Evolutionary conservation across 2,329 filamentous ascomycete genomes (phyloP).

Genomic region (Mollisiaceae sp.): DNA sequence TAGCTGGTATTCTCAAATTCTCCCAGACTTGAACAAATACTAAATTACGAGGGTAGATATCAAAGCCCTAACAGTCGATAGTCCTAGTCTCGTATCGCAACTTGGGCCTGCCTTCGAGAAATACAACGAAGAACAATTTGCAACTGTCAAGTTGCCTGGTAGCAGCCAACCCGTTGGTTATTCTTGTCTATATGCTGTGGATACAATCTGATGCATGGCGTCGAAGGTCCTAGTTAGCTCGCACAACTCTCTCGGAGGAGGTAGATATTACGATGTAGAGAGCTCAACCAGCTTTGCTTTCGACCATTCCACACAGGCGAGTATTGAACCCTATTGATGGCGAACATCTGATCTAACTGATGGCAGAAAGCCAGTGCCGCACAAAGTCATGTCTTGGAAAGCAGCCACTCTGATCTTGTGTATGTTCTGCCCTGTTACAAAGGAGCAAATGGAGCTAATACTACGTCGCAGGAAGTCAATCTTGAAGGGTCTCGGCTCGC

Average conservation of each 20-base stretch:
- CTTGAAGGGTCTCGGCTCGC: slow-evolving; percentile 74
- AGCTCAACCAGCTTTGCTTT: slow-evolving; percentile 88
- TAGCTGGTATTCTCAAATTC: slow-evolving; percentile 67
- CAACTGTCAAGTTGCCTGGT: slow-evolving; percentile 86
- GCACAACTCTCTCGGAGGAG: slow-evolving; percentile 80
- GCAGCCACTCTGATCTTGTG: slow-evolving; percentile 78
- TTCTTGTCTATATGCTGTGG: background rate
- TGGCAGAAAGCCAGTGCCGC: slow-evolving; percentile 77
- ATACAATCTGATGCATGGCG: slow-evolving; percentile 27
- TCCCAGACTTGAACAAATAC: slow-evolving; percentile 13
- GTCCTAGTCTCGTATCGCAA: slow-evolving; percentile 69
- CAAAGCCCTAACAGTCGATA: slow-evolving; percentile 78
- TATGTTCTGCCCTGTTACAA: slow-evolving; percentile 50
- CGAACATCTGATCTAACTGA: slow-evolving; percentile 25
- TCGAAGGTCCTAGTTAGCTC: slow-evolving; percentile 76
- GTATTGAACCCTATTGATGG: slow-evolving; percentile 11
- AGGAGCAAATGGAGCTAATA: background rate
- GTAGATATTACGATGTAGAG: slow-evolving; percentile 88
- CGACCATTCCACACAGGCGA: slow-evolving; percentile 80
- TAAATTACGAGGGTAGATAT: slow-evolving; percentile 67
- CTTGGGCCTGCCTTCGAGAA: slow-evolving; percentile 85
- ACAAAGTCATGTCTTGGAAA: slow-evolving; percentile 80
- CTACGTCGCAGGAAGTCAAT: slow-evolving; percentile 72
- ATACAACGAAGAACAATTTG: slow-evolving; percentile 96
- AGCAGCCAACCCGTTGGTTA: slow-evolving; percentile 73